Base-by-base conservation (phyloP, 148 eudicot genomes). In the Nyssa sinensis region DNA sequence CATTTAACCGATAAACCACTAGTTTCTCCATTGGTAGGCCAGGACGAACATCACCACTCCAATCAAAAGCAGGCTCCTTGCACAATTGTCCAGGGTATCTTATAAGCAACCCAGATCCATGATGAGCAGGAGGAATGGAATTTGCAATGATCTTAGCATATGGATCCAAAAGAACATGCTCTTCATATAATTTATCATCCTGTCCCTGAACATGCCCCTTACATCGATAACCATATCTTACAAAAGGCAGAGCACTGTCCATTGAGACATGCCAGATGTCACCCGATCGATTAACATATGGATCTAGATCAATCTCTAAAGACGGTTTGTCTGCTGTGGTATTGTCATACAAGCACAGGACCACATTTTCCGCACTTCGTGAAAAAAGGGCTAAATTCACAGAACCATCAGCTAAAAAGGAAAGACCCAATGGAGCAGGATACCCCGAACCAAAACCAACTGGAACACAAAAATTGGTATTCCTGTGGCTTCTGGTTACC, bases 221-320 rank as follows among this genome's bases (percentile, higher is more conserved):
- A 83, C 94, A 89, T 62, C 89, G 82, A 75, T 93, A 96, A 55
- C 99, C 97, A 75, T 96, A 96, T 72, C 89, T 82, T 67, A 84
- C 82, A 80, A 86, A 91, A 35, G 85, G 83, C 37, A 80, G 71
- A 30, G 67, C 71, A 74, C 77, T 77, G 66, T 89, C 80, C 61
- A 93, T 30, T 51, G 86, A 83, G 12, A 79, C 97, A 85, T 96
- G 99, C 99, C 99, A 96, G 59, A 93, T 84, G 67, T 93, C 90
- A 76, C 99, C 99, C 16, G 98, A 77, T 69, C 91, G 86, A 67
- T 96, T 96, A 66, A 96, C 89, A 71, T 91, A 87, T 58, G 99
- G 88, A 86, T 96, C 99, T 19, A 96, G 81, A 74, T 96, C 94
- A 73, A 96, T 89, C 85, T 96, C 97, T 62, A 91, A 77, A 79